phyloP scores from a whole-genome alignment of 1,284 basidiomycete genomes.

The Trichosporon asahii region DNA sequence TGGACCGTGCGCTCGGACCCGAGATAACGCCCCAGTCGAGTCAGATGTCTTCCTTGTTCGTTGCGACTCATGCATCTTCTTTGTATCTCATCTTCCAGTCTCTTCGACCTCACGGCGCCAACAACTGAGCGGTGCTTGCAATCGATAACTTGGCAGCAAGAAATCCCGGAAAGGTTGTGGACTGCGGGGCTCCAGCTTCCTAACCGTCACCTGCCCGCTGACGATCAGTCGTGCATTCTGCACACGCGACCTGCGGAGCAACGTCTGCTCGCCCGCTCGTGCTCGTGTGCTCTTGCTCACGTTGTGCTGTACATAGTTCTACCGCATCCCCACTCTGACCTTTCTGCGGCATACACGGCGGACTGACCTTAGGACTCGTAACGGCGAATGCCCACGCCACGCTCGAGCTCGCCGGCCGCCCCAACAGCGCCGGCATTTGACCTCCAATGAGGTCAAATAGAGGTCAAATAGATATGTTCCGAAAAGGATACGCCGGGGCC shows the following conservation, averaged over 20 bases:
- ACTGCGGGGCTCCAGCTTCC: background rate
- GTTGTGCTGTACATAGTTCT: background rate
- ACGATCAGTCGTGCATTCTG: background rate
- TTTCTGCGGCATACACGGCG: background rate
- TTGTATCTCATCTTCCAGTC: background rate
- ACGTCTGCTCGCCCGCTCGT: background rate
- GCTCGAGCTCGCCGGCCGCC: background rate
- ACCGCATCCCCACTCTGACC: background rate
- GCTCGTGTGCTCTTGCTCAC: too few species aligned
- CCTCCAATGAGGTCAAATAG: background rate
- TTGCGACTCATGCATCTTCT: background rate
- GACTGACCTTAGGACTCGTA: background rate
- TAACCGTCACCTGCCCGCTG: too few species aligned
- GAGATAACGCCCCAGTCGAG: background rate
- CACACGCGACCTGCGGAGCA: background rate
- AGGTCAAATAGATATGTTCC: background rate
- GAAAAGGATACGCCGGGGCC: background rate
- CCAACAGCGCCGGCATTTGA: background rate
- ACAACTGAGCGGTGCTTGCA: too few species aligned
- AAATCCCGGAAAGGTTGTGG: too few species aligned
- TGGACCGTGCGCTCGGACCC: background rate
- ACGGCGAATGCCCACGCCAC: background rate
- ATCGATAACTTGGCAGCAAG: background rate
- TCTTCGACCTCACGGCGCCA: background rate
- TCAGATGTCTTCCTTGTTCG: background rate